Percentiles rank a stretch among this genome's conserved stretches.
phyloP scores from a whole-genome alignment of 2,329 filamentous ascomycete genomes.

The Diaporthe nobilis region DNA sequence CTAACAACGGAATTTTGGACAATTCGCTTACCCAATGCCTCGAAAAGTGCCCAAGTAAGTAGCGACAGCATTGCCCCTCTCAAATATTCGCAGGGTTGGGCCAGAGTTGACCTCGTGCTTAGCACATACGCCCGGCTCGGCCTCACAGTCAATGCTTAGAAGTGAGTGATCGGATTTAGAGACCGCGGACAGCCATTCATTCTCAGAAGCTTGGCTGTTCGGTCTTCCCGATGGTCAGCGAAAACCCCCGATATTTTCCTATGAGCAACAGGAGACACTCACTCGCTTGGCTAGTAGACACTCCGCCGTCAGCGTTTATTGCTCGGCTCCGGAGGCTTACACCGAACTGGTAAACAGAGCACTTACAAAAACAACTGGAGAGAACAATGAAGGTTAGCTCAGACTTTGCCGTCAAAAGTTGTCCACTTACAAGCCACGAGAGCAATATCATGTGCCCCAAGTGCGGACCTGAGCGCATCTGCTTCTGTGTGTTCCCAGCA shows the following conservation, averaged over 20 bases:
- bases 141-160: conserved; percentile 47
- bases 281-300: conserved; percentile 36
- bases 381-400: neutral
- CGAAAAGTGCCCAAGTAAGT: conserved; percentile 44
- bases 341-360: neutral
- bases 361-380: conserved; percentile 43
- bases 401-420: too few relatives aligned
- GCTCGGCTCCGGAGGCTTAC: too few relatives aligned
- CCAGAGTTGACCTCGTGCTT: conserved; percentile 37
- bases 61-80: conserved; percentile 35
- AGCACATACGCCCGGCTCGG: conserved; percentile 39
- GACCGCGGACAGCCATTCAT: conserved; percentile 44
- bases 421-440: conserved; percentile 43
- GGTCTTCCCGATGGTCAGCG: conserved; percentile 9
- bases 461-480: conserved; percentile 19
- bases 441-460: conserved; percentile 29
- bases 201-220: conserved; percentile 43
- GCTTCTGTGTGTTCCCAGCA: conserved; percentile 29
- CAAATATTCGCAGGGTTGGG: conserved; percentile 46
- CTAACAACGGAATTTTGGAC: neutral
- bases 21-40: conserved; percentile 43
- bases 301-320: conserved; percentile 10
- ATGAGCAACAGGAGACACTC: neutral
- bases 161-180: conserved; percentile 37
- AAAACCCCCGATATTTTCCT: neutral